Conservation (phyloP, 176 grass and related monocot genomes). For the maize (Zea mays) region Zm-B73-REFERENCE-NAM-5.0 NC_050100.1:195296001-195296500, state of each 20-base stretch:
- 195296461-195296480: slow-evolving; percentile 20
- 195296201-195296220: slow-evolving; percentile 39
- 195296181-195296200: not conserved
- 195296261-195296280: slow-evolving; percentile 61
- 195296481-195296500: slow-evolving; percentile 28
- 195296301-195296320: slow-evolving; percentile 57
- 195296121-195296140: too few species aligned
- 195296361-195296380: slow-evolving; percentile 25
- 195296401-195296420: not conserved
- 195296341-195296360: slow-evolving; percentile 37
- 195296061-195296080: slow-evolving; percentile 65
- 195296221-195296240: slow-evolving; percentile 59
- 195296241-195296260: slow-evolving; percentile 66
- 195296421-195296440: not conserved
- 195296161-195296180: not conserved
- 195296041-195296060: slow-evolving; percentile 64
- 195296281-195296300: slow-evolving; percentile 82
- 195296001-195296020: slow-evolving; percentile 61
- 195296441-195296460: slow-evolving; percentile 13
- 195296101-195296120: not conserved
- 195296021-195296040: slow-evolving; percentile 83
- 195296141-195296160: too few species aligned
- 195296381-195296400: slow-evolving; percentile 35
- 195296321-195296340: slow-evolving; percentile 47
- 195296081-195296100: slow-evolving; percentile 50